A percentile compares a stretch with the other conserved stretches of the same genome.
Evolutionary conservation across 2,329 filamentous ascomycete species (phyloP).

Genomic region (Dendryphion nanum): DNA sequence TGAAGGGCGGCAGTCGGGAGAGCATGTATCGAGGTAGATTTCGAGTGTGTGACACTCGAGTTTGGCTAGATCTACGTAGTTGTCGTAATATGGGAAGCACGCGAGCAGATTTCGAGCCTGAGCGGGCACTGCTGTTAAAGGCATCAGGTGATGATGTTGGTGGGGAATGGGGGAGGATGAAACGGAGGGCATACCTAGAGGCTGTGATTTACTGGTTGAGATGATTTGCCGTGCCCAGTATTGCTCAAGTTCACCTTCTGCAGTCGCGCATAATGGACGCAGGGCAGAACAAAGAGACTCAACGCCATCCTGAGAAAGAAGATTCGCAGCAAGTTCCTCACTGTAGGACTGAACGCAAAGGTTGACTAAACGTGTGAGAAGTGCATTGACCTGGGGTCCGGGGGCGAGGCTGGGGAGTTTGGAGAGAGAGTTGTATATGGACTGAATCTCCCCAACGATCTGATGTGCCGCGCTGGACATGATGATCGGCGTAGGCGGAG

Average conservation of each 20-base stretch:
- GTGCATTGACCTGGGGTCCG: conserved; percentile 27
- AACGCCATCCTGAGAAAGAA: conserved; percentile 33
- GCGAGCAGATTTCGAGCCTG: conserved; percentile 18
- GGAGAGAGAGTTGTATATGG: conserved; percentile 16
- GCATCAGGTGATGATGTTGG: conserved; percentile 1
- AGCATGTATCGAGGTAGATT: conserved; percentile 25
- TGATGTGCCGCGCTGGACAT: conserved; percentile 14
- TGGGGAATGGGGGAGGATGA: conserved; percentile 4
- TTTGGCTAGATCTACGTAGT: conserved; percentile 50
- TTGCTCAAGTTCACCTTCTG: conserved; percentile 48
- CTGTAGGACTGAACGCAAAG: conserved; percentile 33
- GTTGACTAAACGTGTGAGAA: conserved; percentile 39
- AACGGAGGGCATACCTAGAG: neutral
- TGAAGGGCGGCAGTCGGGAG: conserved; percentile 1
- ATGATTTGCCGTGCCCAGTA: conserved; percentile 41
- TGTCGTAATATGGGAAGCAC: conserved; percentile 51
- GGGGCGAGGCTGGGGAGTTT: conserved; percentile 28
- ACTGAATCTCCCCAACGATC: conserved; percentile 19
- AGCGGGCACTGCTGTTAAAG: neutral
- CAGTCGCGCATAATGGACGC: conserved; percentile 43
- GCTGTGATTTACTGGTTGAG: conserved; percentile 1
- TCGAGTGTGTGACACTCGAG: conserved; percentile 47
- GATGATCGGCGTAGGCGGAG: conserved; percentile 23
- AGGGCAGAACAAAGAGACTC: conserved; percentile 38
- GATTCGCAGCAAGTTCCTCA: conserved; percentile 17